Evolutionary conservation across 2,329 filamentous ascomycete species (phyloP).

Genomic region (Alternaria rosae): DNA sequence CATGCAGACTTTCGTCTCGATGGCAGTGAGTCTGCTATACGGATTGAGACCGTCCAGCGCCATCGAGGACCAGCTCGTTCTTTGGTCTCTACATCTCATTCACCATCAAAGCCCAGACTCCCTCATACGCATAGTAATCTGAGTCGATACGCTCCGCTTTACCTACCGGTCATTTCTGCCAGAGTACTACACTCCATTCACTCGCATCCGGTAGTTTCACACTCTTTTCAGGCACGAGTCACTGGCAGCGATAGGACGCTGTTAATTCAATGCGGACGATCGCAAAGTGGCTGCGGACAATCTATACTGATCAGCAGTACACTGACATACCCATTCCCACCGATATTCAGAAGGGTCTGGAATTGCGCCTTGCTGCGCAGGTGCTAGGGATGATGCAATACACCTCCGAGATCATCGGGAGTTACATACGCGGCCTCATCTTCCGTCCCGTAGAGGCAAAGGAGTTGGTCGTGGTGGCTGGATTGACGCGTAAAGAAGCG

Average conservation of each 20-base stretch:
- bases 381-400: conserved; percentile 12
- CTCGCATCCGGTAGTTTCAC: neutral
- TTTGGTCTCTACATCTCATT: neutral
- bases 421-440: neutral
- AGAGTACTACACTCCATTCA: neutral
- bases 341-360: neutral
- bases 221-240: neutral
- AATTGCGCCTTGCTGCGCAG: conserved; percentile 8
- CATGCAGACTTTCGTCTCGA: neutral
- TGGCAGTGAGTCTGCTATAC: neutral
- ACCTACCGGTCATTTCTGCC: neutral
- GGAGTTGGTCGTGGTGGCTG: conserved; percentile 5
- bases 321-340: neutral
- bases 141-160: neutral
- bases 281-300: conserved; percentile 4
- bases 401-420: neutral
- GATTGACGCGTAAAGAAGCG: neutral
- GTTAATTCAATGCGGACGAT: conserved; percentile 1
- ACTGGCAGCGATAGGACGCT: neutral
- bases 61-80: neutral
- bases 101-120: neutral
- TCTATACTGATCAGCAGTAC: neutral
- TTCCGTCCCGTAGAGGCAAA: neutral
- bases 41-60: neutral
- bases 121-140: neutral